A percentile compares a stretch with the other conserved stretches of the same genome.
These are phyloP conservation scores for Phytomonas serpens DNA, from an alignment of 208 protist species.

Conservation along the genomic window DNA sequence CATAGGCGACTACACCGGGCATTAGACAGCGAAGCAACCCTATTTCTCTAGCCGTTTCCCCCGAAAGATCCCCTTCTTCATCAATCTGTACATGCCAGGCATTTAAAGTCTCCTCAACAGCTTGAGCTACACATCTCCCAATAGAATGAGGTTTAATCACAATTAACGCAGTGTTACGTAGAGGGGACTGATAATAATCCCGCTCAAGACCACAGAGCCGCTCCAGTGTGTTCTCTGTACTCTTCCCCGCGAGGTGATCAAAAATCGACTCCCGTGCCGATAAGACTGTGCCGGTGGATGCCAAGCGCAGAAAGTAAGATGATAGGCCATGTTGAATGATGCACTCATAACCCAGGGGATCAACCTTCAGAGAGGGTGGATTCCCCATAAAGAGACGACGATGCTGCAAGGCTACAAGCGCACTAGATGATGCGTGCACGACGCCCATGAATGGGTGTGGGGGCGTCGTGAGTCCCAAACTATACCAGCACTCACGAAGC, in stretches of 20 bases:
- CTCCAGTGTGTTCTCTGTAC: not conserved
- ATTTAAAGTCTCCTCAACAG: not conserved
- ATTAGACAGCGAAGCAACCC: not conserved
- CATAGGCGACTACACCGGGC: not conserved
- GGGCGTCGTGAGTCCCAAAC: not conserved
- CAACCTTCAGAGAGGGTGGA: constrained; percentile 16
- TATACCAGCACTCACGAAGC: not conserved
- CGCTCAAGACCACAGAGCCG: not conserved
- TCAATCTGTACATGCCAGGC: not conserved
- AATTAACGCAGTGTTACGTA: constrained; percentile 1
- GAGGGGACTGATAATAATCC: not conserved
- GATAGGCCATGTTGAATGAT: not conserved
- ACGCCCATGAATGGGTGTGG: constrained; percentile 9
- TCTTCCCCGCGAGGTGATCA: not conserved
- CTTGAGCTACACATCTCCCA: not conserved
- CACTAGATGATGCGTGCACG: constrained; percentile 57
- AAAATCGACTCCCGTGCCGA: not conserved
- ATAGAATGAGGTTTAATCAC: constrained; percentile 7
- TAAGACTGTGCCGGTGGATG: not conserved
- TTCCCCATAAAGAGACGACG: constrained; percentile 60
- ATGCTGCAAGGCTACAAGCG: constrained; percentile 58
- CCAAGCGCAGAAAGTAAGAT: not conserved
- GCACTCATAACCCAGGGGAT: constrained; percentile 16
- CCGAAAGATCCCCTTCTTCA: constrained; percentile 7
- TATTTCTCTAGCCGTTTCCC: not conserved